Evolutionary conservation across 139 green algal genomes (phyloP).

Genomic region (Parachlorella kessleri): DNA sequence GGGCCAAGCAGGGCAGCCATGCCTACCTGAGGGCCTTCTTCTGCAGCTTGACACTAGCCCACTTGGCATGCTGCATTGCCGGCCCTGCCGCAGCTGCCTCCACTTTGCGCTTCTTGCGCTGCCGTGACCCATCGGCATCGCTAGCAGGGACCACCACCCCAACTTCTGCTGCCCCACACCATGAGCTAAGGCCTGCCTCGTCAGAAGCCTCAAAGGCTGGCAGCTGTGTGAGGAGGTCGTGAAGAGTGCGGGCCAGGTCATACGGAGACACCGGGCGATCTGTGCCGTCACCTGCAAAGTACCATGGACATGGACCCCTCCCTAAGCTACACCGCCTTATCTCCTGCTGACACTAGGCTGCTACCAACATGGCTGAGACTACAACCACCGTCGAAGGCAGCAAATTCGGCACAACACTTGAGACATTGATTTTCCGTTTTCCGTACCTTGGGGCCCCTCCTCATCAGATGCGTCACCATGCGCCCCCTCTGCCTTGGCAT

Average conservation of each 20-base stretch:
- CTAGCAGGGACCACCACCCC: constrained; percentile 37
- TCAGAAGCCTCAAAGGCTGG: no score
- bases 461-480: no score
- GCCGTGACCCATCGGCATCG: constrained; percentile 51
- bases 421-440: no score
- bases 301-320: no score
- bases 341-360: no score
- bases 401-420: no score
- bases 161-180: constrained; percentile 72
- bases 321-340: no score
- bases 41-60: constrained; percentile 59
- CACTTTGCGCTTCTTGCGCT: constrained; percentile 64
- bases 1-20: background rate
- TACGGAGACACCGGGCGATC: background rate
- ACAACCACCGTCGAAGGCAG: no score
- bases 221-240: constrained; percentile 29
- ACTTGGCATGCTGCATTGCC: constrained; percentile 31
- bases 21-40: constrained; percentile 25
- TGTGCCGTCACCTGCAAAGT: no score
- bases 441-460: no score
- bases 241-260: constrained; percentile 28
- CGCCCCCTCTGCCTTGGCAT: no score
- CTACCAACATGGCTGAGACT: no score
- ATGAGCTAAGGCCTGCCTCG: constrained; percentile 53
- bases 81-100: constrained; percentile 5